These are phyloP conservation scores for Cardiospermum halicacabum DNA, from an alignment of 345 rosid species.

Conservation along the genomic window DNA sequence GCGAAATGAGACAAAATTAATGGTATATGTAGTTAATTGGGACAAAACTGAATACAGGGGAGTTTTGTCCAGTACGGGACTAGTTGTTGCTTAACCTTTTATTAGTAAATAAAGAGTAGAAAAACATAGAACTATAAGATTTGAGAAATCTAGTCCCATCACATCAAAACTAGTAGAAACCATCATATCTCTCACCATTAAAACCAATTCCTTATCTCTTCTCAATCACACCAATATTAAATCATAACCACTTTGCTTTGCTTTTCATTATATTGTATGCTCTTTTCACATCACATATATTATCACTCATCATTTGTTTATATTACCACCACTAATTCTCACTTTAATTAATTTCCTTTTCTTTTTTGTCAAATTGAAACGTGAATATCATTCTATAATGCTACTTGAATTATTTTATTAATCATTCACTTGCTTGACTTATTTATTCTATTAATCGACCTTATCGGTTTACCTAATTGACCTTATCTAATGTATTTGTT, in stretches of 20 bases:
- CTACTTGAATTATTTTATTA: not conserved
- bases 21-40: too few species aligned
- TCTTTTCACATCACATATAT: not conserved
- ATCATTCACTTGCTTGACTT: too few species aligned
- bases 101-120: too few species aligned
- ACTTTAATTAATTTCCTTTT: not conserved
- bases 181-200: too few species aligned
- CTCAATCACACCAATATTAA: not conserved
- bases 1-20: too few species aligned
- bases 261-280: not conserved
- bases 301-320: not conserved
- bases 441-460: not conserved
- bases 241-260: not conserved
- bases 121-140: too few species aligned
- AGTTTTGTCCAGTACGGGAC: too few species aligned
- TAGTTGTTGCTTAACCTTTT: too few species aligned
- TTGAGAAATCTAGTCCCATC: too few species aligned
- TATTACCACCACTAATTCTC: not conserved
- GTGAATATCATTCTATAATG: not conserved
- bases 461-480: slow-evolving; percentile 2
- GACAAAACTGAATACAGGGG: too few species aligned
- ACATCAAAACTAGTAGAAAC: too few species aligned
- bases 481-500: not conserved
- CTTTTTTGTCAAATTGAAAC: not conserved
- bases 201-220: not conserved